Base-by-base conservation (phyloP, 495 filamentous ascomycete species). In the Cryomyces minteri region DNA sequence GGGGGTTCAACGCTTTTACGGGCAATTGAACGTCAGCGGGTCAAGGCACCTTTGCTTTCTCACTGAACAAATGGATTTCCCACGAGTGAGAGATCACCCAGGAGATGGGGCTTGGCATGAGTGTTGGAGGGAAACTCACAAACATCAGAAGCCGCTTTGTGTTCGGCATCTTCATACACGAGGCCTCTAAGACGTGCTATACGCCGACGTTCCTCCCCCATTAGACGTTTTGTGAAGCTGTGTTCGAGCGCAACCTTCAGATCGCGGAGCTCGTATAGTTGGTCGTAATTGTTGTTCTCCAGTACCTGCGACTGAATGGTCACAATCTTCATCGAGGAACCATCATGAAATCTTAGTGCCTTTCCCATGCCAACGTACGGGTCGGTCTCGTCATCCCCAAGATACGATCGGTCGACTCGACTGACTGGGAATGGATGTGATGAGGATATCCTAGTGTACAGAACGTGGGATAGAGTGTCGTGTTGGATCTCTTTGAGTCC, bases 381-480 rank as follows among this genome's bases (percentile, higher is more conserved):
- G 3, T 38, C 34, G 34, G 12, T 10, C 9, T 25, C 18, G 34
- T 38, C 9, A 38, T 14, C 12, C 34, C 34, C 12, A 2, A 14
- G 34, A 38, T 14, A 38, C 34, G 9, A 10, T 9, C 34, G 9
- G 3, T 3, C 12, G 34, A 14, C 12, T 2, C 18, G 18, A 28
- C 10, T 10, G 18, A 38, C 12, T 38, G 33, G 5, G 34, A 48
- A 43, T 4, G 54, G 54, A 36, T 57, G 54, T 4, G 44, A 33
- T 14, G 43, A 32, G 32, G 54, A 54, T 12, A 57, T 36, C 8
- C 47, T 41, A 5, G 51, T 52, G 49, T 48, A 57, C 10, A 57
- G 45, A 8, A 38, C 38, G 40, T 54, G 52, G 18, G 44, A 45
- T 28, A 57, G 38, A 12, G 54, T 57, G 25, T 54, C 54, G 45